Evolutionary conservation across 768 basidiomycete species (phyloP).

Genomic region (Termitomyces sp.): DNA sequence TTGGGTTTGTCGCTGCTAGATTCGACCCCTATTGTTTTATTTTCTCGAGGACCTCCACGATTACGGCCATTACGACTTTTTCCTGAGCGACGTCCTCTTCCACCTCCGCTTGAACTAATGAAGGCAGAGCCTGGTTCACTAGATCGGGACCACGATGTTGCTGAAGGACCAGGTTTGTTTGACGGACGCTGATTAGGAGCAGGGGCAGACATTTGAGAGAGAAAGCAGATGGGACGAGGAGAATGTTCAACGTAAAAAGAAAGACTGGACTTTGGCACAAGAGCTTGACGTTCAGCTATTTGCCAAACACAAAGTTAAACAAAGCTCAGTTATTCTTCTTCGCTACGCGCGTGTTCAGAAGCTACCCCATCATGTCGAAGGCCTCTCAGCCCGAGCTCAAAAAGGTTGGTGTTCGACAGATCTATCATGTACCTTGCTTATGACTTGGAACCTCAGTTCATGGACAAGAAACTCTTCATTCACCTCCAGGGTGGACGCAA

Average conservation of each 20-base stretch:
- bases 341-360: conserved; percentile 2
- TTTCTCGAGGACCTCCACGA: conserved; percentile 18
- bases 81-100: conserved; percentile 27
- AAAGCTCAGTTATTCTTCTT: conserved; percentile 21
- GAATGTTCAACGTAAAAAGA: background rate
- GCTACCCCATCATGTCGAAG: conserved; percentile 76
- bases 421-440: background rate
- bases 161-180: conserved; percentile 23
- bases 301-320: conserved; percentile 34
- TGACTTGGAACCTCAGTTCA: conserved; percentile 57
- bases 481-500: conserved; percentile 92
- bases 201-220: conserved; percentile 36
- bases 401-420: conserved; percentile 57
- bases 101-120: conserved; percentile 33
- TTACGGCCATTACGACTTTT: conserved; percentile 27
- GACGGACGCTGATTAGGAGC: conserved; percentile 23
- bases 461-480: conserved; percentile 97
- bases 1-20: conserved; percentile 16
- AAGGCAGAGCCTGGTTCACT: conserved; percentile 45
- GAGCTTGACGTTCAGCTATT: background rate
- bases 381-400: conserved; percentile 96
- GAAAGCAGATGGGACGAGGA: background rate
- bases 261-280: background rate
- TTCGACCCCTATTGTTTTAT: conserved; percentile 16
- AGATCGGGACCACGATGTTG: conserved; percentile 35